Evolutionary conservation across 2,329 filamentous ascomycete genomes (phyloP).

Genomic region (Aspergillus luchuensis): DNA sequence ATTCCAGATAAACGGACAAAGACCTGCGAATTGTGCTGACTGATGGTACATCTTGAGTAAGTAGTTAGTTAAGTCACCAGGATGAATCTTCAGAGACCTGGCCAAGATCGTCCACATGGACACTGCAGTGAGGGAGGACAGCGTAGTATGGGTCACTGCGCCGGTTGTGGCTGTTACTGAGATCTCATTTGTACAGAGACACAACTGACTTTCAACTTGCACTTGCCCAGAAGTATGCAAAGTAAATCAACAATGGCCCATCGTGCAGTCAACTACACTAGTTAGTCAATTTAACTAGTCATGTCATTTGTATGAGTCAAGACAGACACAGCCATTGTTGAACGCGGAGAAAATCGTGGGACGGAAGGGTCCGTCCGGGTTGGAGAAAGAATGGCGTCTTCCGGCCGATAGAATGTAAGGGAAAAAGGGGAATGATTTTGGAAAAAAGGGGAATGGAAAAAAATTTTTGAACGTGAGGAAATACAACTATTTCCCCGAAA

Average conservation of each 20-base stretch:
- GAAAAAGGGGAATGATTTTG: neutral
- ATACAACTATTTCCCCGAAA: neutral
- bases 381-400: conserved; percentile 6
- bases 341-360: conserved; percentile 3
- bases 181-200: neutral
- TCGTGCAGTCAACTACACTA: too few species aligned
- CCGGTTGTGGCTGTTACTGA: neutral
- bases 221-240: neutral
- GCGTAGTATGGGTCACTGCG: neutral
- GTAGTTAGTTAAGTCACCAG: neutral
- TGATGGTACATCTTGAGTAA: neutral
- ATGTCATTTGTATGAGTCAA: conserved; percentile 2
- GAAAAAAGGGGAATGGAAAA: neutral
- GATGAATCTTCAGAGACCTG: neutral
- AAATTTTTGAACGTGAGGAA: neutral
- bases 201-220: neutral
- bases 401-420: conserved; percentile 14
- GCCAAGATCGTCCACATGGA: neutral
- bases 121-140: neutral
- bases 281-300: too few species aligned
- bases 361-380: conserved; percentile 22
- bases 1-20: neutral
- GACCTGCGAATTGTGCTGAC: neutral
- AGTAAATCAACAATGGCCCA: too few species aligned
- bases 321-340: neutral